Evolutionary conservation across 1,139 yeast species (phyloP), one percentile per base, ranked within the genome.

Genomic region (Pneumocystis murina): DNA sequence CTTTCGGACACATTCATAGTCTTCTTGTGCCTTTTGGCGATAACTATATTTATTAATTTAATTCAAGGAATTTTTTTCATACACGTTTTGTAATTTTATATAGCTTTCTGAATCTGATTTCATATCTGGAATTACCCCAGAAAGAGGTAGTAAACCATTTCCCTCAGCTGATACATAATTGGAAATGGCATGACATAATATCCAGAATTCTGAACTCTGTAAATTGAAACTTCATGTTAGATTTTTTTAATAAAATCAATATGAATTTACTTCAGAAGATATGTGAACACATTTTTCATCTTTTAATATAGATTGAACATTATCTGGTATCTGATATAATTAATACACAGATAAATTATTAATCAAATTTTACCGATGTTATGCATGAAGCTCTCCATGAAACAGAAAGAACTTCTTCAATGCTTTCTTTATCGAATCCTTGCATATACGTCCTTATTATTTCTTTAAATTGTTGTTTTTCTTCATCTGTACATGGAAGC

Each of bases 51-150:
- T 24, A 30, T 16, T 28, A 61, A 16, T 61, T 10, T 62, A n/a
- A 5, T 28, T 40, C 20, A 35, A 38, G 41, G 6, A 16, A n/a
- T 17, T 7, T 17, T n/a, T 33, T 17, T 59, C 57, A 39, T 69
- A 72, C 12, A 88, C 69, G 0, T 72, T 72, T 70, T 85, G 87
- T 62, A 92, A 73, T 6, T 70, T 72, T 10, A 85, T 77, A 71
- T 86, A 92, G 63, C 79, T 79, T 16, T 74, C 74, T 0, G 96
- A 85, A 68, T 84, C 84, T 0, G 96, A 82, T 41, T 87, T 86
- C 97, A 92, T 91, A 72, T 91, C 97, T 0, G 96, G 96, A 14
- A 91, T 72, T 0, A 77, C 80, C 0, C 96, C 96, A 2, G 86
- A 79, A 2, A 89, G 75, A 0, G 97, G 97, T 33, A 87, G 74